Conservation (phyloP, 441 rosid genomes). For the Gossypium schwendimanii region DNA sequence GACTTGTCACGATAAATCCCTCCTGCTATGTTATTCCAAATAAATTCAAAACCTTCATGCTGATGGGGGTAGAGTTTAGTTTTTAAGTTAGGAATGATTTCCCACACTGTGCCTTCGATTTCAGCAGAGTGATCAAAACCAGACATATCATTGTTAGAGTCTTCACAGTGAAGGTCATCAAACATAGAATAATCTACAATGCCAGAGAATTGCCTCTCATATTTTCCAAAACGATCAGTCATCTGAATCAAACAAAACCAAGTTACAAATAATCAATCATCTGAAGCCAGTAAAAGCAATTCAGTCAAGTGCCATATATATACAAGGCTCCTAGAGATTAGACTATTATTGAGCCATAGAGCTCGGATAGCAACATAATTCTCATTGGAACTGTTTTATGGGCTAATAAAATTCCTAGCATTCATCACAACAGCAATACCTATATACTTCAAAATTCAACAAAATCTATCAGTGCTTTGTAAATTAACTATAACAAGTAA, state of each 20-base stretch:
- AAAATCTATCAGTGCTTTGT: not conserved
- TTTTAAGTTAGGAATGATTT: conserved; percentile 46
- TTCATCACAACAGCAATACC: not conserved
- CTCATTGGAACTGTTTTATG: not conserved
- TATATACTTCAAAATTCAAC: not conserved
- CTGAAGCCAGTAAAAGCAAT: not conserved
- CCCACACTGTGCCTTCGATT: conserved; percentile 65
- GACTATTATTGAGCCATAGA: not conserved
- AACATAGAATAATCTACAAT: conserved; percentile 15
- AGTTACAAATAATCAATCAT: not conserved
- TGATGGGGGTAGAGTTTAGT: conserved; percentile 56
- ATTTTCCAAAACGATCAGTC: not conserved
- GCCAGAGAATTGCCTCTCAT: not conserved
- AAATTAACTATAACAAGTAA: not conserved
- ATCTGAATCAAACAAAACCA: not conserved
- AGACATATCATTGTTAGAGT: conserved; percentile 6
- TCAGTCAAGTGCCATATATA: not conserved
- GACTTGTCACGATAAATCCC: conserved; percentile 42
- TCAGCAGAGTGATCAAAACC: not conserved
- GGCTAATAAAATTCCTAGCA: not conserved
- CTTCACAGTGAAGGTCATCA: conserved; percentile 22
- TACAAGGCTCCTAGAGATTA: not conserved
- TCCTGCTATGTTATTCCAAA: conserved; percentile 76
- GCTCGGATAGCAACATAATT: not conserved
- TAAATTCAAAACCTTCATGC: conserved; percentile 67